Conservation (phyloP, 164 flowering plant genomes). For the Magnolia kwangsiensis region DNA sequence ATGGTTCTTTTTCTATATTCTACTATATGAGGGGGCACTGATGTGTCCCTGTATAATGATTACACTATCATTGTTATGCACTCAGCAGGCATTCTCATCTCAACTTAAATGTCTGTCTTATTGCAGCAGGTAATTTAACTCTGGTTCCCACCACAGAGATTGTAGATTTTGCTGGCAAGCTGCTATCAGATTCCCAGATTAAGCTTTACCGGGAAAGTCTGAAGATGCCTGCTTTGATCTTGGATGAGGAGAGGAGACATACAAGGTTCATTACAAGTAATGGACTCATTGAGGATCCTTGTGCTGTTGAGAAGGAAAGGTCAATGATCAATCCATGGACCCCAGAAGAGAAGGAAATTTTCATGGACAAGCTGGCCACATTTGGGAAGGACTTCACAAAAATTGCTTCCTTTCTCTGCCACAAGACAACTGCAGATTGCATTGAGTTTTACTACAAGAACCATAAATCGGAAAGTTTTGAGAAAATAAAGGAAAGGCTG, state of each 20-base stretch:
- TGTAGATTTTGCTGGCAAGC: conserved; percentile 44
- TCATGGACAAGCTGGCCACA: conserved; percentile 60
- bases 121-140: conserved; percentile 53
- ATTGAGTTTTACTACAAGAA: conserved; percentile 93
- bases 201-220: conserved; percentile 42
- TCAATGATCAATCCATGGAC: conserved; percentile 82
- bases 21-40: too few species aligned
- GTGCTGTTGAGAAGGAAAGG: conserved; percentile 81
- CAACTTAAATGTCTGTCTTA: conserved; percentile 2
- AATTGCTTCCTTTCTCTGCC: conserved; percentile 76
- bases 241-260: conserved; percentile 55
- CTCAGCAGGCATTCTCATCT: not conserved
- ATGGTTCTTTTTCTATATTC: too few species aligned
- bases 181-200: conserved; percentile 46
- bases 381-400: conserved; percentile 84
- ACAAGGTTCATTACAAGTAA: conserved; percentile 69
- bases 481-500: conserved; percentile 49
- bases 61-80: not conserved
- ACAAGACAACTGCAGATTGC: conserved; percentile 96
- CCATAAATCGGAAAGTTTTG: conserved; percentile 81
- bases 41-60: too few species aligned
- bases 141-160: conserved; percentile 52
- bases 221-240: conserved; percentile 81
- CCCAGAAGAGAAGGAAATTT: conserved; percentile 65
- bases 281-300: conserved; percentile 86